Evolutionary conservation across 78 protist genomes (phyloP).

Genomic region (Polysphondylium violaceum): DNA sequence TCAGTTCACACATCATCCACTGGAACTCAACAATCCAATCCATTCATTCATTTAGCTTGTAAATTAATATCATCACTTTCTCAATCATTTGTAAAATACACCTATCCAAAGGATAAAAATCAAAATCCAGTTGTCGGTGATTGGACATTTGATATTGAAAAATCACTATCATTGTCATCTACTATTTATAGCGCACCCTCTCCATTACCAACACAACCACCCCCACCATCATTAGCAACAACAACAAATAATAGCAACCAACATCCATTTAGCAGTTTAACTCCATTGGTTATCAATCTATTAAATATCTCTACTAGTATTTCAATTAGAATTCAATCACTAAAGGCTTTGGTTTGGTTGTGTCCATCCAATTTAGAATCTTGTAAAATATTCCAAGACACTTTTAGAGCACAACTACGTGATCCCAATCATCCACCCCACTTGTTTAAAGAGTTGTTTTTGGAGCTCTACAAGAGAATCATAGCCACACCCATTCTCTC

Average conservation of each 20-base stretch:
- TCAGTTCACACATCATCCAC: neutral
- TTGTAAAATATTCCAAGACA: slow-evolving; percentile 1
- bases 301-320: slow-evolving; percentile 47
- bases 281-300: slow-evolving; percentile 15
- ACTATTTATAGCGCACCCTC: too few relatives aligned
- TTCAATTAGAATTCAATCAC: slow-evolving; percentile 58
- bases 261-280: slow-evolving; percentile 53
- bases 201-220: neutral
- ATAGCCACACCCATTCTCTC: slow-evolving; percentile 65
- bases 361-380: slow-evolving; percentile 48
- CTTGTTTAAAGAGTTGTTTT: slow-evolving; percentile 49
- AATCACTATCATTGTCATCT: slow-evolving; percentile 1
- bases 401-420: slow-evolving; percentile 23
- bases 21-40: slow-evolving; percentile 33
- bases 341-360: slow-evolving; percentile 55
- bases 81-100: slow-evolving; percentile 41
- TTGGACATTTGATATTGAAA: slow-evolving; percentile 35
- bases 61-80: slow-evolving; percentile 29
- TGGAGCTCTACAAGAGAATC: slow-evolving; percentile 47
- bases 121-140: slow-evolving; percentile 44
- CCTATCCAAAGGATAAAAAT: slow-evolving; percentile 40
- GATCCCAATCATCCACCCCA: slow-evolving; percentile 54
- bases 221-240: neutral
- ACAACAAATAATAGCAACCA: neutral
- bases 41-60: slow-evolving; percentile 65